Percentiles rank a stretch among this genome's conserved stretches.
These are phyloP conservation scores for Blastomyces emzantsi DNA, from an alignment of 2,329 filamentous ascomycete genomes.

Conservation along the genomic window DNA sequence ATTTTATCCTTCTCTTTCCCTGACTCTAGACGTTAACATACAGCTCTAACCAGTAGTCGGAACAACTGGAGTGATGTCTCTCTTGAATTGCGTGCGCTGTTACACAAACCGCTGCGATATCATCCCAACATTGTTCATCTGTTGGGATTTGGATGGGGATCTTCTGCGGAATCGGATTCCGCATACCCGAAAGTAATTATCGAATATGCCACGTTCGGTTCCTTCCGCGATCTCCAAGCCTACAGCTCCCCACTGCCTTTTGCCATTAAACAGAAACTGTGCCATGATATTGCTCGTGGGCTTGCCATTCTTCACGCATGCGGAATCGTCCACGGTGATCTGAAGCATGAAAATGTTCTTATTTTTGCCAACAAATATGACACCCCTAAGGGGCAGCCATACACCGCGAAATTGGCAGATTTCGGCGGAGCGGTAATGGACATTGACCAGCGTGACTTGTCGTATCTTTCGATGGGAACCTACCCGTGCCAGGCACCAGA, in stretches of 20 bases:
- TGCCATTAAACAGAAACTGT: slow-evolving; percentile 8
- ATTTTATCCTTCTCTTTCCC: background rate
- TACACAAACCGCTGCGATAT: slow-evolving; percentile 6
- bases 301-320: slow-evolving; percentile 13
- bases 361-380: slow-evolving; percentile 11
- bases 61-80: slow-evolving; percentile 5
- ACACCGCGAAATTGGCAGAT: slow-evolving; percentile 16
- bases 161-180: background rate
- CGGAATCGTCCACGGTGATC: slow-evolving; percentile 14
- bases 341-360: slow-evolving; percentile 17
- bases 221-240: background rate
- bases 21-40: background rate
- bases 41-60: background rate
- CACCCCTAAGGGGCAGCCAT: background rate
- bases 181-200: slow-evolving; percentile 2
- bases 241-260: background rate
- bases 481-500: slow-evolving; percentile 14
- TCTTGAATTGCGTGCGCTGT: slow-evolving; percentile 5
- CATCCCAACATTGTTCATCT: slow-evolving; percentile 7
- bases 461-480: slow-evolving; percentile 9
- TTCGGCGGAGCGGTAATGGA: slow-evolving; percentile 15
- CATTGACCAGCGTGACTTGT: slow-evolving; percentile 1
- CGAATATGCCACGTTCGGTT: slow-evolving; percentile 7
- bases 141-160: slow-evolving; percentile 7
- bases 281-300: slow-evolving; percentile 14